These are phyloP conservation scores for Fusarium sambucinum DNA, from an alignment of 2,329 filamentous ascomycete species.

Conservation along the genomic window DNA sequence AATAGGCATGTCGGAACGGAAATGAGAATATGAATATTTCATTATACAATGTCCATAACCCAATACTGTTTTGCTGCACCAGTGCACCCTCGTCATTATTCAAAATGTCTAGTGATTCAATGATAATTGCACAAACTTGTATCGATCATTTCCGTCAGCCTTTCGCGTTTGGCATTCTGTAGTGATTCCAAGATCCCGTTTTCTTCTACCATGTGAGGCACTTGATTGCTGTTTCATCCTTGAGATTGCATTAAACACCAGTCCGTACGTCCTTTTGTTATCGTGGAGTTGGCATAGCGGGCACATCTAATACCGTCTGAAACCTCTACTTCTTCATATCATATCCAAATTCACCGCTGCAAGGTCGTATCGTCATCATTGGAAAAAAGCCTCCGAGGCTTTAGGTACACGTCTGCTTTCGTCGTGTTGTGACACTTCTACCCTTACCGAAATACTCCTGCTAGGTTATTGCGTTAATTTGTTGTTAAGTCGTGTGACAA, in stretches of 20 bases:
- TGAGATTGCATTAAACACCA: neutral
- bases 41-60: neutral
- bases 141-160: neutral
- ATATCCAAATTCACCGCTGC: neutral
- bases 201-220: too few relatives aligned
- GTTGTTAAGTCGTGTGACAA: too few relatives aligned
- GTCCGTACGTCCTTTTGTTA: neutral
- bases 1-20: neutral
- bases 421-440: neutral
- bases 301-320: neutral
- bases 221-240: neutral
- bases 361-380: neutral
- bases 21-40: neutral
- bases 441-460: too few relatives aligned
- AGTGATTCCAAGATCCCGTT: neutral
- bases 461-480: fast-evolving
- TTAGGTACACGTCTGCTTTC: neutral
- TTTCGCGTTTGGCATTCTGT: neutral
- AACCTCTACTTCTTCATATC: too few relatives aligned
- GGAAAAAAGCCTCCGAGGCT: neutral
- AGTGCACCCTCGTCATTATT: neutral
- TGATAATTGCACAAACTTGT: neutral
- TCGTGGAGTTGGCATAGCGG: neutral
- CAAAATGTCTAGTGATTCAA: neutral
- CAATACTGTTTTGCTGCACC: neutral